These are phyloP conservation scores for Diversispora epigaea DNA, from an alignment of 192 early-diverging fungal genomes.

Conservation along the genomic window DNA sequence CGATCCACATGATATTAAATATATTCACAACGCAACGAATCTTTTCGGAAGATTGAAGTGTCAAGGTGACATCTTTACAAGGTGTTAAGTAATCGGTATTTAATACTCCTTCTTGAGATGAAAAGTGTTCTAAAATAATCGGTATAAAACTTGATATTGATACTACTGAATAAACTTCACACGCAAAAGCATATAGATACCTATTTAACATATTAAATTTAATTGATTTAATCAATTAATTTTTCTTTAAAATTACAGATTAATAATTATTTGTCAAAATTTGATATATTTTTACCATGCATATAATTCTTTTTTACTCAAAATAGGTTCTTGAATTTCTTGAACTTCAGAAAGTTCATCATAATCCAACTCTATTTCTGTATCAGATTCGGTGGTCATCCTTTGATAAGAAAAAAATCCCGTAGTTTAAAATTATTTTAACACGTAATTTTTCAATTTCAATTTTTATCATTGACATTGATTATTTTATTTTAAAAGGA, in stretches of 20 bases:
- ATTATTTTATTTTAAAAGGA: no score
- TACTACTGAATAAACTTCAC: conserved; percentile 45
- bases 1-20: conserved; percentile 34
- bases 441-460: no score
- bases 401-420: no score
- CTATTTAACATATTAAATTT: conserved; percentile 4
- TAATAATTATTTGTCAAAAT: neutral
- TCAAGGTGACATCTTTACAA: conserved; percentile 9
- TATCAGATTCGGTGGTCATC: no score
- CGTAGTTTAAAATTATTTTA: no score
- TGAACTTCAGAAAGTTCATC: no score
- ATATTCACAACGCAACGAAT: conserved; percentile 42
- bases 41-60: conserved; percentile 10
- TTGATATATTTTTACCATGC: conserved; percentile 8
- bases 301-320: conserved; percentile 16
- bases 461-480: no score
- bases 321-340: neutral
- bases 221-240: no score
- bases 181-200: conserved; percentile 46
- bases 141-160: conserved; percentile 45
- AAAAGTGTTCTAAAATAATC: conserved; percentile 41
- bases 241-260: no score
- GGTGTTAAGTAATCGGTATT: conserved; percentile 34
- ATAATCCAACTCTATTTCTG: no score
- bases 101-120: conserved; percentile 39